phyloP scores from a whole-genome alignment of 768 basidiomycete species.

The Russula emetica region DNA sequence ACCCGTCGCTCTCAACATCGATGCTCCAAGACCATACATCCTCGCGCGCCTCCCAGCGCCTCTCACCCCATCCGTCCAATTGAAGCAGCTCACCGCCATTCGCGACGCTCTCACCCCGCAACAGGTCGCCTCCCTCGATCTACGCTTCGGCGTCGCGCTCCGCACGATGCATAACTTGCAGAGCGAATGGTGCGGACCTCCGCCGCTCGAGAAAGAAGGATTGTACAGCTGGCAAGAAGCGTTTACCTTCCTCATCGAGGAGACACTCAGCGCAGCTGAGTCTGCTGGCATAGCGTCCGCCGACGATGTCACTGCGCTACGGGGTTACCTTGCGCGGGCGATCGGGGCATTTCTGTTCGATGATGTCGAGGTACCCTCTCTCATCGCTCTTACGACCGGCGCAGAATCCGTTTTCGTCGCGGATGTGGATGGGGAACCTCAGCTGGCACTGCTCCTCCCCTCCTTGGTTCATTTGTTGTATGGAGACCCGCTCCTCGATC shows the following conservation, averaged over 20 bases:
- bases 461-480: constrained; percentile 52
- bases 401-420: constrained; percentile 54
- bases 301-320: constrained; percentile 44
- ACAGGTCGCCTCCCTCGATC: constrained; percentile 44
- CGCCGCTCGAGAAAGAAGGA: constrained; percentile 35
- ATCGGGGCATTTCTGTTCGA: constrained; percentile 74
- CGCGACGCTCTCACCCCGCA: constrained; percentile 39
- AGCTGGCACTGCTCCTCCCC: constrained; percentile 40
- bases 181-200: constrained; percentile 72
- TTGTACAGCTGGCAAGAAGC: constrained; percentile 73
- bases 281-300: constrained; percentile 28
- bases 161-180: constrained; percentile 65
- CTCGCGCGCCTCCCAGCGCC: constrained; percentile 35
- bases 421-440: constrained; percentile 34
- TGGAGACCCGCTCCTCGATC: constrained; percentile 74
- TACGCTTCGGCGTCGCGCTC: constrained; percentile 57
- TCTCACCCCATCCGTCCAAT: constrained; percentile 18
- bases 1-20: constrained; percentile 44
- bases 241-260: constrained; percentile 58
- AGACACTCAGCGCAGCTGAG: constrained; percentile 46
- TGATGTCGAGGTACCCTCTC: constrained; percentile 66
- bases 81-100: constrained; percentile 37
- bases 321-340: constrained; percentile 55
- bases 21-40: constrained; percentile 50
- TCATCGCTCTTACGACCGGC: constrained; percentile 60